Percentiles rank a stretch among this genome's conserved stretches.
Conservation (phyloP, 164 flowering plant species). For the Pachysandra terminalis region DNA sequence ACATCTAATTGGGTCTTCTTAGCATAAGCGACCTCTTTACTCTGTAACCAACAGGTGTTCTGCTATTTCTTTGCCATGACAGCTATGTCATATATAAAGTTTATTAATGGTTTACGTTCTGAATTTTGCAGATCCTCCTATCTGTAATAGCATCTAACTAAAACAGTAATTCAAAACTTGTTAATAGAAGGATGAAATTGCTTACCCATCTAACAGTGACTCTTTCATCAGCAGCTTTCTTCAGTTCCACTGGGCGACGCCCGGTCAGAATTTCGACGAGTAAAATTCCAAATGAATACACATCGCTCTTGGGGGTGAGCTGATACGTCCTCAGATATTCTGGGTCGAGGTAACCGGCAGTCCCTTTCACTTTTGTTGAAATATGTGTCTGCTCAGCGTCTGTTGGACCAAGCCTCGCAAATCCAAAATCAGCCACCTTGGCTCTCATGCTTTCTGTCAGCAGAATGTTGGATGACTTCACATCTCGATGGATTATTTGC, state of each 20-base stretch:
- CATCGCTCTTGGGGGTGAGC: constrained; percentile 92
- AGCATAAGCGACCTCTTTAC: too few species aligned
- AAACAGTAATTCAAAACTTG: neutral
- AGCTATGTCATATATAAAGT: too few species aligned
- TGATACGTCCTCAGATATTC: constrained; percentile 88
- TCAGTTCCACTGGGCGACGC: constrained; percentile 87
- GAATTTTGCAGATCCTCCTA: too few species aligned
- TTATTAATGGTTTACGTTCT: too few species aligned
- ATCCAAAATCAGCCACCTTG: constrained; percentile 97
- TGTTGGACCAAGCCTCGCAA: constrained; percentile 77
- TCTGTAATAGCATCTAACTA: too few species aligned
- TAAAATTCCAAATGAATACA: constrained; percentile 86
- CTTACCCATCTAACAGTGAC: constrained; percentile 91
- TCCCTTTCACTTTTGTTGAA: constrained; percentile 89
- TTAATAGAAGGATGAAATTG: neutral
- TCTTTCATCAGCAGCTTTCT: constrained; percentile 54
- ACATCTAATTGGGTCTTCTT: too few species aligned
- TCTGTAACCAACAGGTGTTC: too few species aligned
- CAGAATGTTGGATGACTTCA: constrained; percentile 94
- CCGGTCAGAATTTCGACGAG: constrained; percentile 81
- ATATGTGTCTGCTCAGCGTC: constrained; percentile 71
- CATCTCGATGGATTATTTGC: constrained; percentile 93
- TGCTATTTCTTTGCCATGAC: too few species aligned
- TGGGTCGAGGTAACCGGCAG: constrained; percentile 95
- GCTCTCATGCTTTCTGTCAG: constrained; percentile 81